A percentile compares a stretch with the other conserved stretches of the same genome.
Evolutionary conservation across 2,329 filamentous ascomycete genomes (phyloP).

Genomic region (Penicillium sp.): DNA sequence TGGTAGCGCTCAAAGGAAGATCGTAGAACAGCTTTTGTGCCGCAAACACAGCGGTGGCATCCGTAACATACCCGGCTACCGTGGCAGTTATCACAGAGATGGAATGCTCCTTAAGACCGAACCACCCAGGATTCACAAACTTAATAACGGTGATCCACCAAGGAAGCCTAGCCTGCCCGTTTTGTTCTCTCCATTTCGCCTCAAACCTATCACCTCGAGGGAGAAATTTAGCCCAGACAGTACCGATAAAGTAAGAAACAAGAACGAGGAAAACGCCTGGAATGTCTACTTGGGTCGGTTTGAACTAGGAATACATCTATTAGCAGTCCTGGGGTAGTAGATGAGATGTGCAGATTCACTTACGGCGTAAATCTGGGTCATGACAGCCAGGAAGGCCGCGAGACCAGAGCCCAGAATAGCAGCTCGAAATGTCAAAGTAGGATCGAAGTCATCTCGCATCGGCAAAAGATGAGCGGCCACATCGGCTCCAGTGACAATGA

Average conservation of each 20-base stretch:
- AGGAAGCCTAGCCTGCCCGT: slow-evolving; percentile 45
- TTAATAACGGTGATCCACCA: slow-evolving; percentile 40
- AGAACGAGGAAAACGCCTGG: slow-evolving; percentile 58
- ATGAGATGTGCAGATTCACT: neutral
- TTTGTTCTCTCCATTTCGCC: slow-evolving; percentile 47
- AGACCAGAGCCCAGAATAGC: slow-evolving; percentile 51
- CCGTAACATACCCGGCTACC: slow-evolving; percentile 51
- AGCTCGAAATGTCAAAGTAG: slow-evolving; percentile 53
- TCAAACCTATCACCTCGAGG: slow-evolving; percentile 54
- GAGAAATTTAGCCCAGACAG: slow-evolving; percentile 47
- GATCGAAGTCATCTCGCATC: slow-evolving; percentile 54
- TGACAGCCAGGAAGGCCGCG: slow-evolving; percentile 54
- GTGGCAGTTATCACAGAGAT: slow-evolving; percentile 55
- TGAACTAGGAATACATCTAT: slow-evolving; percentile 43
- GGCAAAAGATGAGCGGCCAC: slow-evolving; percentile 51
- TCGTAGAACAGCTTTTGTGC: slow-evolving; percentile 56
- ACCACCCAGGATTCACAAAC: slow-evolving; percentile 54
- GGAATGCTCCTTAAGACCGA: slow-evolving; percentile 57
- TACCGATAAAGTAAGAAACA: slow-evolving; percentile 56
- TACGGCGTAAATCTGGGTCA: slow-evolving; percentile 54
- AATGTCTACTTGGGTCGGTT: slow-evolving; percentile 51
- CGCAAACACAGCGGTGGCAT: slow-evolving; percentile 44
- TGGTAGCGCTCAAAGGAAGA: slow-evolving; percentile 45
- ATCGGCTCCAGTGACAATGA: slow-evolving; percentile 55
- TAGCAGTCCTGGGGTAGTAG: slow-evolving; percentile 12